Conservation (phyloP, 2,329 filamentous ascomycete genomes). For the Cladosporium sp. region DNA sequence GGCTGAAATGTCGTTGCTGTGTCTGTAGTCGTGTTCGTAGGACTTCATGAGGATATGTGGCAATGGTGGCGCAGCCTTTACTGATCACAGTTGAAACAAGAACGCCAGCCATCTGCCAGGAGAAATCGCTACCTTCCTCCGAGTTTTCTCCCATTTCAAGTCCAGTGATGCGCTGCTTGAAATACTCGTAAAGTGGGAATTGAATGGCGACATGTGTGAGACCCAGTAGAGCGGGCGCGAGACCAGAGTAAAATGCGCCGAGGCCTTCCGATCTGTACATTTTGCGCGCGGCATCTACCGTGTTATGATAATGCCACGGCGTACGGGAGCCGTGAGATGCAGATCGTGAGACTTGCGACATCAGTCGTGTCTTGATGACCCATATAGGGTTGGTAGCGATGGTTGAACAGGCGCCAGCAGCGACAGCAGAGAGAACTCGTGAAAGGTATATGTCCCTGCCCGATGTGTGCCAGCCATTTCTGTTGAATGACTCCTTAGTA, state of each 20-base stretch:
- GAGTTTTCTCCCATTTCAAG: conserved; percentile 73
- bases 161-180: conserved; percentile 88
- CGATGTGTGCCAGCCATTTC: conserved; percentile 39
- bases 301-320: conserved; percentile 90
- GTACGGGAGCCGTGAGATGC: conserved; percentile 54
- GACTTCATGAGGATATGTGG: conserved; percentile 96
- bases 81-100: conserved; percentile 85
- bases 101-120: conserved; percentile 66
- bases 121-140: conserved; percentile 47
- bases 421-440: conserved; percentile 83
- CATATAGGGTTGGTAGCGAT: conserved; percentile 96
- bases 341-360: conserved; percentile 75
- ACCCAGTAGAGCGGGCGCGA: conserved; percentile 86
- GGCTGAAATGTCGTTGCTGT: conserved; percentile 65
- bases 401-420: conserved; percentile 88
- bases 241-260: conserved; percentile 87
- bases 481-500: conserved; percentile 69
- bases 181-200: conserved; percentile 90
- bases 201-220: conserved; percentile 95
- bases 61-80: conserved; percentile 89
- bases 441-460: conserved; percentile 66
- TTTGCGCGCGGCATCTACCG: conserved; percentile 85
- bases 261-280: conserved; percentile 93
- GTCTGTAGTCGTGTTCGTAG: conserved; percentile 91
- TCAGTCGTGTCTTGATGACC: conserved; percentile 97